phyloP scores from a whole-genome alignment of 768 basidiomycete species.

The Pisolithus orientalis region DNA sequence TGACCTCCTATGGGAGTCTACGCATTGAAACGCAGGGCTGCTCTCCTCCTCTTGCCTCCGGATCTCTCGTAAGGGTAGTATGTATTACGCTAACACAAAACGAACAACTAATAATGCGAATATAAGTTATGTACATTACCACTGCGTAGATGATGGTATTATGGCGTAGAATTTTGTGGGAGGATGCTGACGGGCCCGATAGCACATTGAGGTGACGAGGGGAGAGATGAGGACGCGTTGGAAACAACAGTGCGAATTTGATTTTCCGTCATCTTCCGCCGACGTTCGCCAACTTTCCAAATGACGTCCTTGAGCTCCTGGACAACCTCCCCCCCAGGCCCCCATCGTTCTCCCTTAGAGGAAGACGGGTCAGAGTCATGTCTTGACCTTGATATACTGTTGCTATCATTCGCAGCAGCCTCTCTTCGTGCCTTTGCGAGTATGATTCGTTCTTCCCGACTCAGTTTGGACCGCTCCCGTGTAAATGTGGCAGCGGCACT shows the following conservation, averaged over 20 bases:
- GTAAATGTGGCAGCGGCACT: conserved; percentile 30
- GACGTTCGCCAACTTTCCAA: conserved; percentile 74
- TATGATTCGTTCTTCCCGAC: conserved; percentile 70
- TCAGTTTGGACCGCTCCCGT: conserved; percentile 59
- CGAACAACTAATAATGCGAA: conserved; percentile 5
- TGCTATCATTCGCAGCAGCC: conserved; percentile 18
- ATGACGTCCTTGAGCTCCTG: conserved; percentile 84
- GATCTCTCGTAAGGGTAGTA: not conserved
- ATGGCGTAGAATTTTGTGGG: conserved; percentile 24
- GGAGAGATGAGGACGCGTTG: conserved; percentile 6
- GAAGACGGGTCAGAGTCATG: conserved; percentile 10
- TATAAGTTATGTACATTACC: conserved; percentile 8
- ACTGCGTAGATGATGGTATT: conserved; percentile 12
- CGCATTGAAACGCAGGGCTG: too few species aligned
- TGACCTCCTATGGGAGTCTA: too few species aligned
- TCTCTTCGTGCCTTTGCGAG: conserved; percentile 50
- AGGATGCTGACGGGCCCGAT: conserved; percentile 34
- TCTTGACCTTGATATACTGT: conserved; percentile 20
- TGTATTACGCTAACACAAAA: not conserved
- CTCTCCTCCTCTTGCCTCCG: too few species aligned
- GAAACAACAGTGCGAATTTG: conserved; percentile 5
- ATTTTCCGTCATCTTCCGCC: conserved; percentile 43
- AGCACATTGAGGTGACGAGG: not conserved
- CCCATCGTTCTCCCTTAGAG: conserved; percentile 45
- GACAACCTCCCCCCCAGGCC: conserved; percentile 73